Evolutionary conservation across 202 grass and related monocot species (phyloP).

Genomic region (Setaria italica): DNA sequence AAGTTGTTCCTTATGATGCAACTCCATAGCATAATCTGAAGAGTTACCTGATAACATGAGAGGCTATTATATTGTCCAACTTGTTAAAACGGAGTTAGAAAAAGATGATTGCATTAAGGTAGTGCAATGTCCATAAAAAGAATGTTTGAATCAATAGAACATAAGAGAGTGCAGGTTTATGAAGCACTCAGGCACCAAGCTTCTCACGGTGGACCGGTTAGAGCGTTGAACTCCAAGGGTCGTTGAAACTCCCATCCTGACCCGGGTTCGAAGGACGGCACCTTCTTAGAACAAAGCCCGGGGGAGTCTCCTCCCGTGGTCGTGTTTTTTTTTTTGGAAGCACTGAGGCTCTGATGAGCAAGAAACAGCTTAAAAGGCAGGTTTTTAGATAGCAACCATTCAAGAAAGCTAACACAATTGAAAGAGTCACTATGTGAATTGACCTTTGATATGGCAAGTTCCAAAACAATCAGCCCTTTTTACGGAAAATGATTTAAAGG

Average conservation of each 20-base stretch:
- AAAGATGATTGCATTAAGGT: conserved; percentile 17
- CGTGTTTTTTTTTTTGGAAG: not conserved
- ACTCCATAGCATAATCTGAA: conserved; percentile 85
- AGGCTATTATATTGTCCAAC: conserved; percentile 32
- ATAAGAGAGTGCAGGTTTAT: conserved; percentile 2
- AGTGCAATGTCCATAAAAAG: conserved; percentile 20
- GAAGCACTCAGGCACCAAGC: conserved; percentile 8
- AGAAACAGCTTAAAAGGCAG: conserved; percentile 28
- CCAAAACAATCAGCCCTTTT: not conserved
- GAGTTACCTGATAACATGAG: conserved; percentile 64
- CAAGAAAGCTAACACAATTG: conserved; percentile 13
- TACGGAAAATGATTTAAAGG: not conserved
- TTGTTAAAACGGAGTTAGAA: not conserved
- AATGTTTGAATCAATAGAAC: conserved; percentile 21
- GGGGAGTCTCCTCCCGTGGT: too few relatives aligned
- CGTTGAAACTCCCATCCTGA: too few relatives aligned
- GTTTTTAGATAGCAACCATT: not conserved
- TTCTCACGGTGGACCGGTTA: too few relatives aligned
- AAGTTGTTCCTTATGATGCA: conserved; percentile 98
- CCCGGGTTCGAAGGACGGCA: too few relatives aligned
- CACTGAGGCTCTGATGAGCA: conserved; percentile 35
- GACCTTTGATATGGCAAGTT: conserved; percentile 9
- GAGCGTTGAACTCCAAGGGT: too few relatives aligned
- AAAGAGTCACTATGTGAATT: not conserved
- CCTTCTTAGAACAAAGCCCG: too few relatives aligned